Percentiles rank a stretch among this genome's conserved stretches.
Conservation (phyloP, 139 green algal species). For the Gonium pectorale region DNA sequence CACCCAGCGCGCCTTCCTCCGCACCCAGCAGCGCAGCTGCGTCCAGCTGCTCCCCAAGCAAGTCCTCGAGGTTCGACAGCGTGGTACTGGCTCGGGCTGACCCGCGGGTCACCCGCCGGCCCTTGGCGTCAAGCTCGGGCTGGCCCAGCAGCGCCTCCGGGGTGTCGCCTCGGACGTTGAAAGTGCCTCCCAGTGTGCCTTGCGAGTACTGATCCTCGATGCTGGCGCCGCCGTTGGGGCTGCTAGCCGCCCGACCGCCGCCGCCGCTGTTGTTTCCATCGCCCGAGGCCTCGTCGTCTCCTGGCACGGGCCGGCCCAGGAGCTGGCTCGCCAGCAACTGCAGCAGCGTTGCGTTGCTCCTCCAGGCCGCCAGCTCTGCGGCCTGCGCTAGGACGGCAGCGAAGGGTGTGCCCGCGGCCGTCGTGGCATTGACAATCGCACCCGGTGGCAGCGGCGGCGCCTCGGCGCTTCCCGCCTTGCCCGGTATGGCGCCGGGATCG, state of each 20-base stretch:
- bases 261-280: neutral
- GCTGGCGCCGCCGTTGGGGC: neutral
- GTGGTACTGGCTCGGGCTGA: neutral
- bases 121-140: neutral
- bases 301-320: neutral
- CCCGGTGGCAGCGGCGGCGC: too few species aligned
- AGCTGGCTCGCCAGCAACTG: neutral
- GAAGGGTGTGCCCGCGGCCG: neutral
- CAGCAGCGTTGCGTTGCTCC: neutral
- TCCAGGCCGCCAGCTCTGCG: neutral
- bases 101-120: conserved; percentile 12
- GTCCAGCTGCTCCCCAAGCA: conserved; percentile 2
- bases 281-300: too few species aligned
- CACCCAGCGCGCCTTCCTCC: neutral
- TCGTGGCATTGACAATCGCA: too few species aligned
- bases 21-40: neutral
- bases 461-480: too few species aligned
- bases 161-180: conserved; percentile 1
- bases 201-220: neutral
- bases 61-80: neutral
- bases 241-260: neutral
- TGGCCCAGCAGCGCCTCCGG: conserved; percentile 12
- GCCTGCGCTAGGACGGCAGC: neutral
- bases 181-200: neutral
- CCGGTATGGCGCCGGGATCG: too few species aligned